Base-by-base conservation (phyloP, 192 early-diverging fungal genomes). In the Dissophora globulifera region DNA sequence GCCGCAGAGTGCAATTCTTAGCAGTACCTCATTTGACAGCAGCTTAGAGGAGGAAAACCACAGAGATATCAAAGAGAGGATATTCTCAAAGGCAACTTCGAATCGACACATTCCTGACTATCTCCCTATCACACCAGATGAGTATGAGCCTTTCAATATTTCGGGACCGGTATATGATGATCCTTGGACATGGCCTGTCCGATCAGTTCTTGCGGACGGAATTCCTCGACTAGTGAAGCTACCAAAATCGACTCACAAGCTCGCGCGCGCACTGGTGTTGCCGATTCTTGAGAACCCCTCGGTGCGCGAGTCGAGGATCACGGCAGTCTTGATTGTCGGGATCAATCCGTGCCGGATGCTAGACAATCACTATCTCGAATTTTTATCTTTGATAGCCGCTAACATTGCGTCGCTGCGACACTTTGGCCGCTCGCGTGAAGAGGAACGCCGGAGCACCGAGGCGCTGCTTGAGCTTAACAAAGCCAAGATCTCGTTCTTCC, bases 401-500 rank as follows among this genome's bases (percentile, higher is more conserved):
- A 75, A 81, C 25, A 69, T 71, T 19, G 46, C 58, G 19, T 66
- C 68, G 5, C 16, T 64, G 27, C 35, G 78, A 0, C 57, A 65
- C 27, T 69, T 78, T 47, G 80, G 72, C n/a, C 58, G 51, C 13
- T 67, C 62, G 20, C 64, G 72, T 27, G 80, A 81, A 46, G 72
- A 81, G 10, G 80, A 81, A 26, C 49, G 74, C 22, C 62, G 67
- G 50, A 75, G 69, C 20, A 58, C 57, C 0, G 67, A 78, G 31
- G 63, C 75, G 1, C 42, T 78, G 40, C 65, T 51, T 27, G 80
- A 76, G 58, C 40, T 81, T 19, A 81, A 81, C 48, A 58, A 65
- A 8, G 66, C 71, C 50, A 81, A 81, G 48, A 78, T 81, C 20
- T 62, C 66, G 2, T 81, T 81, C 41, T 81, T 81, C 51, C 80